Conservation (phyloP, 257 asterid genomes). For the Jacaranda mimosifolia region DNA sequence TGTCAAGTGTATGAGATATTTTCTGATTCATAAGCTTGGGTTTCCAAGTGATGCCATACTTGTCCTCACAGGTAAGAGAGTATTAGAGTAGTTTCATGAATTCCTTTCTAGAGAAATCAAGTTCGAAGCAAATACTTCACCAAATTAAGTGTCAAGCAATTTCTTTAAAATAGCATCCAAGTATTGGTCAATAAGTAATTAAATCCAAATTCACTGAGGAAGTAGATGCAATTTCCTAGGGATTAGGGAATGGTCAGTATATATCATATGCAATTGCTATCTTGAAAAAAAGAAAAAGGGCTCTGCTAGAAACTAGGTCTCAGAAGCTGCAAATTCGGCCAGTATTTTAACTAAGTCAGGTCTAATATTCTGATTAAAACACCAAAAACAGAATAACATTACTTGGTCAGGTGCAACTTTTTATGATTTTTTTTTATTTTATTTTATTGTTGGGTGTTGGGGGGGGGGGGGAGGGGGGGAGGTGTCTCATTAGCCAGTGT, state of each 20-base stretch:
- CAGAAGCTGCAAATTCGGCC: not conserved
- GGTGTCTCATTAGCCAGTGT: not conserved
- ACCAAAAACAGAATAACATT: not conserved
- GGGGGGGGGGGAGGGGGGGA: not conserved
- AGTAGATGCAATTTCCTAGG: conserved; percentile 5
- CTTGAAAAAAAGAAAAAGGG: not conserved
- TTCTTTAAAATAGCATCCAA: conserved; percentile 12
- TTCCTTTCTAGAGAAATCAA: not conserved
- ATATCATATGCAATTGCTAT: not conserved
- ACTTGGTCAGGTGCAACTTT: not conserved
- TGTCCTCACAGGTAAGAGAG: conserved; percentile 63
- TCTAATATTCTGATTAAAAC: not conserved
- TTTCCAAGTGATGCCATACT: conserved; percentile 68
- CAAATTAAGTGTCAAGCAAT: not conserved
- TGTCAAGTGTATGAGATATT: conserved; percentile 56
- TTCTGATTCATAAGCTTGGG: conserved; percentile 53
- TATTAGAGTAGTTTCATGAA: not conserved
- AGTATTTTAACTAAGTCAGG: not conserved
- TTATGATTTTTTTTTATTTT: not conserved
- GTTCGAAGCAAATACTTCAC: not conserved
- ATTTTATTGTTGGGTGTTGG: no score
- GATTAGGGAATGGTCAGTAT: not conserved
- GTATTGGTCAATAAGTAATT: not conserved
- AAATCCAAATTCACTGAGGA: not conserved
- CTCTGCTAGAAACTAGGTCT: not conserved